Conservation (phyloP, 805 yeast species). For the Grigorovia humatica region DNA sequence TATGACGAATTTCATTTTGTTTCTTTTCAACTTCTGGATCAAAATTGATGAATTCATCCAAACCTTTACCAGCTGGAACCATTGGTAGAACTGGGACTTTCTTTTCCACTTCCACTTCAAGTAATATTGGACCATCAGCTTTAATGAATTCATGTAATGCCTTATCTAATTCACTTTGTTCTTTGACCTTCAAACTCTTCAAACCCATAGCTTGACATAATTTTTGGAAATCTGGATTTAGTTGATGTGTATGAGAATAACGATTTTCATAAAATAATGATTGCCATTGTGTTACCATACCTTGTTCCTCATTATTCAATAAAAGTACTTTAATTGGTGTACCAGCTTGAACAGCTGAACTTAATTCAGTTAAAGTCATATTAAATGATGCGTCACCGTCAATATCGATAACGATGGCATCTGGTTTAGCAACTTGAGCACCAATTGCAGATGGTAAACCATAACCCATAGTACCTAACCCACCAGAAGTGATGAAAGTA, state of each 20-base stretch:
- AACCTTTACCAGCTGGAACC: slow-evolving; percentile 94
- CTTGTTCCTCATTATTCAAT: slow-evolving; percentile 96
- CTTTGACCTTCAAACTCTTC: slow-evolving; percentile 63
- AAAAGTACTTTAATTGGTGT: slow-evolving; percentile 86
- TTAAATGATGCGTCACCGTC: slow-evolving; percentile 98
- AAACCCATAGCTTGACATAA: slow-evolving; percentile 92
- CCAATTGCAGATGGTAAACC: slow-evolving; percentile 98
- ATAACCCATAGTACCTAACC: slow-evolving; percentile 97
- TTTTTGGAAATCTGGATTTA: slow-evolving; percentile 87
- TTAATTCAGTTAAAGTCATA: slow-evolving; percentile 90
- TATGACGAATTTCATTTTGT: slow-evolving; percentile 53
- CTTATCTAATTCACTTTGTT: slow-evolving; percentile 53
- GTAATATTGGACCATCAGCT: slow-evolving; percentile 72
- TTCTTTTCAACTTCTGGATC: slow-evolving; percentile 73
- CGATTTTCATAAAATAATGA: slow-evolving; percentile 93
- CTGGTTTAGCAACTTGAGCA: slow-evolving; percentile 94
- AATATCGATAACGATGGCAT: slow-evolving; percentile 88
- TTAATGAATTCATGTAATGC: slow-evolving; percentile 62
- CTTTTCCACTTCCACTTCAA: slow-evolving; percentile 86
- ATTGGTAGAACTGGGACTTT: slow-evolving; percentile 93
- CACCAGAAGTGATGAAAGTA: slow-evolving; percentile 93
- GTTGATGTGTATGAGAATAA: slow-evolving; percentile 93
- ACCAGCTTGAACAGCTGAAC: slow-evolving; percentile 87
- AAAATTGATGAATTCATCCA: slow-evolving; percentile 84
- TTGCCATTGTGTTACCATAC: slow-evolving; percentile 99